phyloP scores from a whole-genome alignment of 225 moss, liverwort and hornwort species.

The Neckera pumila region DNA sequence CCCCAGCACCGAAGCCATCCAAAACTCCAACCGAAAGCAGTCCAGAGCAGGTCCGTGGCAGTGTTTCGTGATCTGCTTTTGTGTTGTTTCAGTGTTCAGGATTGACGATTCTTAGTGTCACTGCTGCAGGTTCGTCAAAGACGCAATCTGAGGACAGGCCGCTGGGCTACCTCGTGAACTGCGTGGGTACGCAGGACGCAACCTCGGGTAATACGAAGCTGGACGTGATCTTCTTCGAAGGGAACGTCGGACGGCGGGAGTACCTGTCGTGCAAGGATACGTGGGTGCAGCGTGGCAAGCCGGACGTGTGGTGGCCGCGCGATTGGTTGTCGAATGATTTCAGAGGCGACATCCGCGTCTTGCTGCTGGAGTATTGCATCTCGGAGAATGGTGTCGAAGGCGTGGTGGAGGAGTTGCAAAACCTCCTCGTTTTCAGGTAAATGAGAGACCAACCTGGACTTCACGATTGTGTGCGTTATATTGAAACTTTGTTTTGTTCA shows the following conservation, averaged over 20 bases:
- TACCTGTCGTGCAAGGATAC: conserved; percentile 10
- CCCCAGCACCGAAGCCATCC: too few species aligned
- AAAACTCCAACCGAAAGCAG: too few species aligned
- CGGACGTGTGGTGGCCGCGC: conserved; percentile 16
- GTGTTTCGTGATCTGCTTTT: not conserved
- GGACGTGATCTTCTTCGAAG: conserved; percentile 27
- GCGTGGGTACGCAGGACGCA: not conserved
- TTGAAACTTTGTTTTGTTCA: not conserved
- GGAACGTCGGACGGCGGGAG: not conserved
- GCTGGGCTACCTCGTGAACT: not conserved
- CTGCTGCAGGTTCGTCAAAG: not conserved
- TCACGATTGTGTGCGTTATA: not conserved
- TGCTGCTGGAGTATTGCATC: conserved; percentile 22
- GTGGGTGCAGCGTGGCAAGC: conserved; percentile 14
- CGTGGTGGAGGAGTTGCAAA: not conserved
- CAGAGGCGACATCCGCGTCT: not conserved
- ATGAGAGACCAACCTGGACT: not conserved
- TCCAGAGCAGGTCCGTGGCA: not conserved
- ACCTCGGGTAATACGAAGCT: not conserved
- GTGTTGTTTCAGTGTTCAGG: not conserved
- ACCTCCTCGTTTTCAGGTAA: not conserved
- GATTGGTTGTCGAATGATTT: conserved; percentile 17
- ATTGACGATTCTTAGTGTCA: not conserved
- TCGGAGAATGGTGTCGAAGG: not conserved
- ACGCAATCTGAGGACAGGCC: not conserved